Base-by-base conservation (phyloP, 2,329 filamentous ascomycete species). In the Pseudocercospora fijiensis region DNA sequence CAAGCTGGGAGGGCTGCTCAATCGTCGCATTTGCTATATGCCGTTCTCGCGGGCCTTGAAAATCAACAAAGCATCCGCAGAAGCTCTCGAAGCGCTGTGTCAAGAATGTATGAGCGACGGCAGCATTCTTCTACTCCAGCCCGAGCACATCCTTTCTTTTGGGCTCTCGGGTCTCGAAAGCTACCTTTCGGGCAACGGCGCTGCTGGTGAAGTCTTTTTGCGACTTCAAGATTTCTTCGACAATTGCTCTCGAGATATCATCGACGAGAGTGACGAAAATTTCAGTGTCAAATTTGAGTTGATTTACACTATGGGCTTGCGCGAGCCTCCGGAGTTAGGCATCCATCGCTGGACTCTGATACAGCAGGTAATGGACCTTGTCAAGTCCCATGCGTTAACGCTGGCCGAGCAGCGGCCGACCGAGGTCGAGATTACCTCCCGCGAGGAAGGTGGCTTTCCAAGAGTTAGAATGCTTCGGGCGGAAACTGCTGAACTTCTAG, bases 71-170 rank as follows among this genome's bases (percentile, higher is more conserved):
- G 53, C 70, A 0, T 71, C 74, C 0, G 75, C 80, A 4, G 66
- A 52, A 22, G 64, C 68, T 4, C 82, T 80, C 58, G 68, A 61
- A 1, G 37, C 73, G 0, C 72, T 84, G 0, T 82, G 83, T 10
- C 67, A 72, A 1, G 73, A 82, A 0, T 78, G 84, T 18, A 73
- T 77, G 20, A 69, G 73, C 1, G 70, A 69, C 0, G 76, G 76
- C 0, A 87, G 87, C 0, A 74, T 90, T 0, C 79, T 90, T 22
- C 74, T 90, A 0, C 80, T 82, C 0, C 79, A 87, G 1, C 88
- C 88, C 0, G 88, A 90, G 60, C 85, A 90, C 64, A 77, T 87
- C 0, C 76, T 90, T 5, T 90, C 88, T 0, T 89, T 88, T 73
- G 85, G 83, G 69, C 77, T 90, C 1, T 86, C 85, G 63, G 86